Conservation (phyloP, 306 rosid species). For the Dalbergia cochinchinensis region DNA sequence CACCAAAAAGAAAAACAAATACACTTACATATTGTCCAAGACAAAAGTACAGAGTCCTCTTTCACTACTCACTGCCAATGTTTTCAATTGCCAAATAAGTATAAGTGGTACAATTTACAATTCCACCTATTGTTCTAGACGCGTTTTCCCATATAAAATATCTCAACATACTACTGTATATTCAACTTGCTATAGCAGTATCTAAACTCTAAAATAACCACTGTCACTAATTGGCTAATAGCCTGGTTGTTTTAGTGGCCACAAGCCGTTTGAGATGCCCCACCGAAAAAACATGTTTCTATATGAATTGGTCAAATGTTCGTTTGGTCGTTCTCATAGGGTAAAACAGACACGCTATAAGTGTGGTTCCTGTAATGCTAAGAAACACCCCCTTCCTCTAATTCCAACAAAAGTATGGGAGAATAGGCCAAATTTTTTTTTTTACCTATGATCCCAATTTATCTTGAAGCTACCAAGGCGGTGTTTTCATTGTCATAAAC, state of each 20-base stretch:
- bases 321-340: too few species aligned
- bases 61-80: neutral
- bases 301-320: too few species aligned
- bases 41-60: neutral
- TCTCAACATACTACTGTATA: constrained; percentile 5
- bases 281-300: too few species aligned
- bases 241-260: too few species aligned
- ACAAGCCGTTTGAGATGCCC: too few species aligned
- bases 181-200: neutral
- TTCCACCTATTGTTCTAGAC: neutral
- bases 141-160: neutral
- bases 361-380: too few species aligned
- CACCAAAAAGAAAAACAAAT: neutral
- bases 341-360: too few species aligned
- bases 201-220: neutral
- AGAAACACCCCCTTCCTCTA: too few species aligned
- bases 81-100: neutral
- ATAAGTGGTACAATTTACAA: constrained; percentile 8
- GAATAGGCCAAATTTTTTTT: neutral
- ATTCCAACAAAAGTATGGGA: too few species aligned
- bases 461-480: constrained; percentile 40
- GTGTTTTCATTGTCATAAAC: neutral
- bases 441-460: neutral
- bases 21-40: neutral
- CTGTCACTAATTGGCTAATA: neutral